phyloP scores from a whole-genome alignment of 306 rosid genomes.

The Arachis stenosperma region DNA sequence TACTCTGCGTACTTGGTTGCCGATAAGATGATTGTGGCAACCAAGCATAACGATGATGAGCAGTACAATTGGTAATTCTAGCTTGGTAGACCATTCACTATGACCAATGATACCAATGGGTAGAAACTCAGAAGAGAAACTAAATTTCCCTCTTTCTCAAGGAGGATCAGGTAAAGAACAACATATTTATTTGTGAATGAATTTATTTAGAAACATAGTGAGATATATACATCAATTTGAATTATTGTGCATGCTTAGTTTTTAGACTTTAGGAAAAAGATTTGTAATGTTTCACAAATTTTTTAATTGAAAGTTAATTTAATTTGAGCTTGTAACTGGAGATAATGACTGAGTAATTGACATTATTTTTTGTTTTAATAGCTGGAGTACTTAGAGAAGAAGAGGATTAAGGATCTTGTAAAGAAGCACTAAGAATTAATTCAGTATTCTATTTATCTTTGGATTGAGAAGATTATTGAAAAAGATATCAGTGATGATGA shows the following conservation, averaged over 20 bases:
- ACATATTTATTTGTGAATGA: too few relatives aligned
- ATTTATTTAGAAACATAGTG: too few relatives aligned
- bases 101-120: conserved; percentile 62
- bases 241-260: not conserved
- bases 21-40: conserved; percentile 60
- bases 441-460: conserved; percentile 64
- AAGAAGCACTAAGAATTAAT: conserved; percentile 77
- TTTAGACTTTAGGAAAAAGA: too few relatives aligned
- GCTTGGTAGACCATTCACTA: conserved; percentile 73
- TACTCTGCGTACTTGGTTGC: conserved; percentile 73
- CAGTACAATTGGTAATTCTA: conserved; percentile 73
- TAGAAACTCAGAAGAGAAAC: conserved; percentile 75
- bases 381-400: conserved; percentile 74
- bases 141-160: conserved; percentile 71
- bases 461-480: conserved; percentile 72
- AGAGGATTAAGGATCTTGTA: conserved; percentile 73
- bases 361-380: conserved; percentile 8
- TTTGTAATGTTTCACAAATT: too few relatives aligned
- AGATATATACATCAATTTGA: not conserved
- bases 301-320: too few relatives aligned
- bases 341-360: not conserved
- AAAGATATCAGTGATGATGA: conserved; percentile 76
- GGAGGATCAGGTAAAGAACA: conserved; percentile 56
- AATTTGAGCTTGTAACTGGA: not conserved
- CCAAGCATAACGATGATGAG: conserved; percentile 75